phyloP scores from a whole-genome alignment of 2,329 filamentous ascomycete genomes.

The Fusarium piperis region DNA sequence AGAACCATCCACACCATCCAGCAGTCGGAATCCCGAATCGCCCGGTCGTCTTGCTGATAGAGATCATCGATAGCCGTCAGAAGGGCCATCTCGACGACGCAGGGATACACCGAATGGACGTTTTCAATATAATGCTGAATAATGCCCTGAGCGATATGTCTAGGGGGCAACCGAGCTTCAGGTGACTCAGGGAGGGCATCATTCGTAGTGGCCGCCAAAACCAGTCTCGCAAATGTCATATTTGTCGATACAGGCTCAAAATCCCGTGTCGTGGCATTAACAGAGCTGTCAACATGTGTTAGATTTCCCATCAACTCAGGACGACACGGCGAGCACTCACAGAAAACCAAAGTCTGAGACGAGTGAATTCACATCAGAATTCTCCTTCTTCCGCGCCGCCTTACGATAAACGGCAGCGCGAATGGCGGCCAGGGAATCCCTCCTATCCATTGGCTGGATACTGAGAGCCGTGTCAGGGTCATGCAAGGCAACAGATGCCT shows the following conservation, averaged over 20 bases:
- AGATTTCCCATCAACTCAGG: neutral
- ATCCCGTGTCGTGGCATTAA: constrained; percentile 93
- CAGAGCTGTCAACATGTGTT: constrained; percentile 67
- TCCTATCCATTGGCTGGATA: constrained; percentile 61
- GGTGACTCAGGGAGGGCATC: constrained; percentile 73
- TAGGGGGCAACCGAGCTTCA: constrained; percentile 73
- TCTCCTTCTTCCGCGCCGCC: constrained; percentile 74
- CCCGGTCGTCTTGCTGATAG: constrained; percentile 74
- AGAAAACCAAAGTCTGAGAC: constrained; percentile 94
- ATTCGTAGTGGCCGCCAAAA: constrained; percentile 83
- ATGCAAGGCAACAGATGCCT: constrained; percentile 74
- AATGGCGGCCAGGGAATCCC: constrained; percentile 70
- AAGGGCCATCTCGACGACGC: constrained; percentile 82
- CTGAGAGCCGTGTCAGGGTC: constrained; percentile 60
- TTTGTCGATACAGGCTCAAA: constrained; percentile 89
- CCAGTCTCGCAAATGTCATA: constrained; percentile 91
- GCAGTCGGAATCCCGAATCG: constrained; percentile 75
- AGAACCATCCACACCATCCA: constrained; percentile 92
- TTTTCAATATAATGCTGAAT: constrained; percentile 88
- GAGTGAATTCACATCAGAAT: constrained; percentile 87
- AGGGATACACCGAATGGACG: constrained; percentile 81
- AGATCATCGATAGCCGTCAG: constrained; percentile 83
- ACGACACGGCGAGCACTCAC: constrained; percentile 56
- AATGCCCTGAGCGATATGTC: constrained; percentile 73
- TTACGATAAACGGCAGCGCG: constrained; percentile 72